Evolutionary conservation across 495 filamentous ascomycete species (phyloP), one percentile per base, ranked within the genome.

Genomic region (Aspergillus asperescens): DNA sequence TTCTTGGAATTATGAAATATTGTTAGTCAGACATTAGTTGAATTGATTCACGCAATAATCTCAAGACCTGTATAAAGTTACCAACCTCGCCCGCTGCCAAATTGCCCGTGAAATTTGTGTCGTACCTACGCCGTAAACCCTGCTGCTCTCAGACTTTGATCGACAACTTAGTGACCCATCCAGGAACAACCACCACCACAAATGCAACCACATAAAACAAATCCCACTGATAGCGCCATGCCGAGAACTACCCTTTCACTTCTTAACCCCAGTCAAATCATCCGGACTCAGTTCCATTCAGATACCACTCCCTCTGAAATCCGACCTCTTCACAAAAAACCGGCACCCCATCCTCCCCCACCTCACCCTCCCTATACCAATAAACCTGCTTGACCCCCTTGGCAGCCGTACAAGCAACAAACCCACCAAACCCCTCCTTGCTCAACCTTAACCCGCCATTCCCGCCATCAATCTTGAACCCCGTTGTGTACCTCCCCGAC

Each of bases 341-440:
- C 25, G 12, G 25, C 7, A 18, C 35, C n/a, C n/a, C n/a, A n/a
- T n/a, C n/a, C 22, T 43, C 49, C 4, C 37, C 15, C 12, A 23
- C 39, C 8, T 31, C 42, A 5, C 42, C 42, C 3, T 23, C 27
- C 12, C 19, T 13, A 9, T 20, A 40, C 49, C 49, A 51, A 34
- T 51, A 43, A 15, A 51, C 39, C 28, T 51, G 49, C 49, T 43
- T 51, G 6, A 51, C 39, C 12, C 38, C 49, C 27, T 16, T 35
- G 6, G 49, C 49, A 8, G 49, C 49, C 25, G 49, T 20, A 25
- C 49, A 51, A 12, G 49, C 49, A 18, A 51, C 39, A 35, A 51
- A 51, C 25, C 49, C 49, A 25, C 28, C 18, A 18, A 51, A 50
- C 7, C 23, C 38, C 8, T 22, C 25, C 19, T 23, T 32, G 3